Percentiles rank a stretch among this genome's conserved stretches.
Evolutionary conservation across 352 stramenopile species (phyloP).

Genomic region (Paralagenidium karlingii): DNA sequence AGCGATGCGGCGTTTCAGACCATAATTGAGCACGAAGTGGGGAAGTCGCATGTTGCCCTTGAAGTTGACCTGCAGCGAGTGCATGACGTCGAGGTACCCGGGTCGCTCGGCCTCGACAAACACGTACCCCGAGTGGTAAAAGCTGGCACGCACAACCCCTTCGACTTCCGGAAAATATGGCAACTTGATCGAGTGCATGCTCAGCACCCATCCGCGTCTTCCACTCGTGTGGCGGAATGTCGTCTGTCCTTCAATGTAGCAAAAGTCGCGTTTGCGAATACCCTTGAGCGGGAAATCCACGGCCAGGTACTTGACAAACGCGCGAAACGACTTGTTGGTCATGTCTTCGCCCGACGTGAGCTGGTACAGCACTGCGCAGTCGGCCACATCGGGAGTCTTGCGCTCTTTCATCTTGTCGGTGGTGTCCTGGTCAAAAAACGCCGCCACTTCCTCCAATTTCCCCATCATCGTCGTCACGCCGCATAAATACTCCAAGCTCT

Average conservation of each 20-base stretch:
- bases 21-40: constrained; percentile 47
- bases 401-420: constrained; percentile 40
- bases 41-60: constrained; percentile 52
- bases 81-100: constrained; percentile 78
- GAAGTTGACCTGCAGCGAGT: constrained; percentile 79
- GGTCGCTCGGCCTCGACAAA: constrained; percentile 64
- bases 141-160: constrained; percentile 56
- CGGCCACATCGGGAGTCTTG: constrained; percentile 51
- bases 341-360: constrained; percentile 26
- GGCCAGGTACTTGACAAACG: constrained; percentile 59
- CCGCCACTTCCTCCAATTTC: constrained; percentile 45
- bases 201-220: constrained; percentile 56
- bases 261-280: constrained; percentile 50
- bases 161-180: constrained; percentile 55
- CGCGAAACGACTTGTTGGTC: constrained; percentile 12
- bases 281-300: constrained; percentile 43
- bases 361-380: constrained; percentile 51
- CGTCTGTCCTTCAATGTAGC: constrained; percentile 66
- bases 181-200: constrained; percentile 78
- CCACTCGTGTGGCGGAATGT: constrained; percentile 61
- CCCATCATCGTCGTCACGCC: constrained; percentile 66
- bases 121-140: constrained; percentile 73
- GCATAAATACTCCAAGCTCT: constrained; percentile 51
- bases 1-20: constrained; percentile 46
- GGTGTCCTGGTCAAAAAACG: constrained; percentile 54